A percentile compares a stretch with the other conserved stretches of the same genome.
Conservation (phyloP, 1,284 basidiomycete genomes). For the Malassezia obtusa region DNA sequence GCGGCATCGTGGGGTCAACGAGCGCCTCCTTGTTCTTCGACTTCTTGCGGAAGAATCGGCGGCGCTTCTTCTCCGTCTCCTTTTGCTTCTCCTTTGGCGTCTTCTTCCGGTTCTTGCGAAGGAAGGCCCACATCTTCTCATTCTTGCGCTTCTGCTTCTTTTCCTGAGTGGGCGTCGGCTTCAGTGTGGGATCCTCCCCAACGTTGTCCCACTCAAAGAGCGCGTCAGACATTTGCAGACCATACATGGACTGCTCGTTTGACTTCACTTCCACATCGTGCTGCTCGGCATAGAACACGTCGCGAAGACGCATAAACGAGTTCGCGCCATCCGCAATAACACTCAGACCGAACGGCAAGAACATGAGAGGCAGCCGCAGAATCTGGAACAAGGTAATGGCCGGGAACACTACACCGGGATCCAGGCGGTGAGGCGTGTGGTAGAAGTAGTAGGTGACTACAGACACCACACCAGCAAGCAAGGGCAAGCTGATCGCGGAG, state of each 20-base stretch:
- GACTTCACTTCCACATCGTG: constrained; percentile 60
- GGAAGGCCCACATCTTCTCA: constrained; percentile 6
- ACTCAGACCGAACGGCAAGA: constrained; percentile 49
- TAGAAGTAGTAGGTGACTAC: constrained; percentile 67
- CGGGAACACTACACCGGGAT: constrained; percentile 53
- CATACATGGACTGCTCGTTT: constrained; percentile 50
- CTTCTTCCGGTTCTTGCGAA: neutral
- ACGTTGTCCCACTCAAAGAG: constrained; percentile 33
- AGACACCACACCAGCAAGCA: constrained; percentile 70
- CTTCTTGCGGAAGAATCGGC: neutral
- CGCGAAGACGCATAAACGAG: constrained; percentile 36
- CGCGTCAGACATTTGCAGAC: constrained; percentile 21
- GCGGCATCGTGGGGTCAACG: neutral
- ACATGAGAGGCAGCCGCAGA: constrained; percentile 64
- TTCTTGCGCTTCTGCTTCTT: constrained; percentile 10
- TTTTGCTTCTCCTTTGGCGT: neutral
- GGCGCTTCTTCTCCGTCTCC: constrained; percentile 9
- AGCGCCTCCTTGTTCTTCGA: neutral
- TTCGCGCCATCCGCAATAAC: constrained; percentile 41
- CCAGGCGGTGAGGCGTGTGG: constrained; percentile 53
- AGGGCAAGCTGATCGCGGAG: constrained; percentile 62
- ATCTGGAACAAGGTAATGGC: constrained; percentile 50
- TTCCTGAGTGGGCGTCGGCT: no score
- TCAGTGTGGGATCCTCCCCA: constrained; percentile 15
- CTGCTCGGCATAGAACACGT: constrained; percentile 58